A percentile compares a stretch with the other conserved stretches of the same genome.
phyloP scores from a whole-genome alignment of 805 yeast species.

The Scheffersomyces stipitis region DNA sequence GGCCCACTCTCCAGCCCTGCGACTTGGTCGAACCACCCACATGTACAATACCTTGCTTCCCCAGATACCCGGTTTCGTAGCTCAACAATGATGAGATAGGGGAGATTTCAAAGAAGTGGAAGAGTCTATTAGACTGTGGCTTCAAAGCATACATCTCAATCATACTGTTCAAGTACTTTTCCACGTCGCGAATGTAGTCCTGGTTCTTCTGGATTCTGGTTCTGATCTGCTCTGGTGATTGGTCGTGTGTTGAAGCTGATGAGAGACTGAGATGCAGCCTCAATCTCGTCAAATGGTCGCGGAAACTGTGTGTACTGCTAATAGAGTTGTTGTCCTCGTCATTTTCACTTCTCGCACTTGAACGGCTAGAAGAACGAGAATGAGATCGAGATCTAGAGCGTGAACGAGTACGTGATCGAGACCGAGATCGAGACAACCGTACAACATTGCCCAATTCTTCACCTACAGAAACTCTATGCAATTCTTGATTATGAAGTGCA shows the following conservation, averaged over 20 bases:
- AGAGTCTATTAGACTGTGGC: slow-evolving; percentile 79
- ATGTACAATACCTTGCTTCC: slow-evolving; percentile 85
- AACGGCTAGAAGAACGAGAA: not conserved
- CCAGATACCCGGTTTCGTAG: slow-evolving; percentile 76
- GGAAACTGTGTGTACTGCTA: slow-evolving; percentile 10
- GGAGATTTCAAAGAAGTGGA: slow-evolving; percentile 87
- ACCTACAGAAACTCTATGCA: not conserved
- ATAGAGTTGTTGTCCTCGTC: slow-evolving; percentile 21
- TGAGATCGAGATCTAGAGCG: no score
- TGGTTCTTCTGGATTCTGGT: slow-evolving; percentile 28
- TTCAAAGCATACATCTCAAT: slow-evolving; percentile 59
- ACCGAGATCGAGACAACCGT: no score
- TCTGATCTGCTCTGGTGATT: slow-evolving; percentile 32
- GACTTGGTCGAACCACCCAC: slow-evolving; percentile 80
- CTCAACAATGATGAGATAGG: slow-evolving; percentile 82
- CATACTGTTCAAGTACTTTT: slow-evolving; percentile 65
- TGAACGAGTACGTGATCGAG: no score
- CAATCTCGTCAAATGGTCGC: slow-evolving; percentile 26
- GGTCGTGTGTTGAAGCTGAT: slow-evolving; percentile 17
- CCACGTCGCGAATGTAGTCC: slow-evolving; percentile 49
- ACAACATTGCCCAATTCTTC: not conserved
- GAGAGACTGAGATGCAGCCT: slow-evolving; percentile 32
- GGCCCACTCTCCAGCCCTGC: slow-evolving; percentile 96
- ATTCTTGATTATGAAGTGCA: not conserved
- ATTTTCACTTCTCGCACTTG: not conserved